Evolutionary conservation across 106 monocot species (phyloP).

Genomic region (Dendrobium officinale): DNA sequence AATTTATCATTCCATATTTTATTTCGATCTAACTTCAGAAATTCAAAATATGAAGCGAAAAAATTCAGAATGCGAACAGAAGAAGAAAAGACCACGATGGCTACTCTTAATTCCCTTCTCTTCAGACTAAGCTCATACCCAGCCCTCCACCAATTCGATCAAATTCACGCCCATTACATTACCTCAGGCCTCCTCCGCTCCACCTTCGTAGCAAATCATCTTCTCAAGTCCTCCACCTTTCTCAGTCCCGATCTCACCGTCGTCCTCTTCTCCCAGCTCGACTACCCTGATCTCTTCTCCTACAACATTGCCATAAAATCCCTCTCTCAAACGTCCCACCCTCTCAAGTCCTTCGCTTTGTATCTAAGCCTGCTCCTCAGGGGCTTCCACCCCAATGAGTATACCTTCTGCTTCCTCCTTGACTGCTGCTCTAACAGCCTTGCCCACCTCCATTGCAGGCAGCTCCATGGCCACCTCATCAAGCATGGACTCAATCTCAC

Average conservation of each 20-base stretch:
- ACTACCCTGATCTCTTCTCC: constrained; percentile 20
- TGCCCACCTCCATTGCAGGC: constrained; percentile 11
- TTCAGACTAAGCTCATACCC: constrained; percentile 19
- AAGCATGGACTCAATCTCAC: constrained; percentile 17
- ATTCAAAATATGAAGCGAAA: too few relatives aligned
- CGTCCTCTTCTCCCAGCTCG: constrained; percentile 30
- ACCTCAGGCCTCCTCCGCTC: constrained; percentile 24
- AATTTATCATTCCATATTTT: too few relatives aligned
- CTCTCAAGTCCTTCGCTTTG: constrained; percentile 23
- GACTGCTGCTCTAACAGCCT: constrained; percentile 17
- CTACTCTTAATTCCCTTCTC: background rate
- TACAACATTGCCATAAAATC: constrained; percentile 30
- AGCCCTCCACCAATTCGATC: constrained; percentile 21
- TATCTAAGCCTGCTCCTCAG: constrained; percentile 18
- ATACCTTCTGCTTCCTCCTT: constrained; percentile 44
- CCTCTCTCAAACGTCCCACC: constrained; percentile 2
- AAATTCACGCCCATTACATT: constrained; percentile 23
- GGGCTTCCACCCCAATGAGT: constrained; percentile 30
- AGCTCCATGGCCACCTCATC: constrained; percentile 27
- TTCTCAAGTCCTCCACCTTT: constrained; percentile 20
- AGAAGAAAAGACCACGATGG: background rate
- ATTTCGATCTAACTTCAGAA: too few relatives aligned
- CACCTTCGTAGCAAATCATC: constrained; percentile 28
- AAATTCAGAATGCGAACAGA: too few relatives aligned
- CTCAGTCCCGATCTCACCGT: constrained; percentile 7